Evolutionary conservation across 1,284 basidiomycete species (phyloP).

Genomic region (Trametes pubescens): DNA sequence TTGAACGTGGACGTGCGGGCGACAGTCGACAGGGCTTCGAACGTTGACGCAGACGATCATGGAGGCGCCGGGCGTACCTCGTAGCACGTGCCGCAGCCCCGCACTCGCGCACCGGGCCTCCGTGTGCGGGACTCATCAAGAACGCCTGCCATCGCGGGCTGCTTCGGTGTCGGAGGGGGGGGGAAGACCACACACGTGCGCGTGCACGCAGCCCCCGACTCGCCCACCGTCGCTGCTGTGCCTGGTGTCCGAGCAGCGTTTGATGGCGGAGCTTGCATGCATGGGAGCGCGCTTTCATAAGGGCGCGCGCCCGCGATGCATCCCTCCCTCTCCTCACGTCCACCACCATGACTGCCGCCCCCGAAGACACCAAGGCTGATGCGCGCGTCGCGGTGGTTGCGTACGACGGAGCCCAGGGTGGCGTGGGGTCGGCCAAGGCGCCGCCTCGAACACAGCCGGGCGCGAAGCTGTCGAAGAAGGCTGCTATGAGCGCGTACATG

Average conservation of each 20-base stretch:
- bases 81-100: constrained; percentile 12
- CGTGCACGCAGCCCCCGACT: constrained; percentile 9
- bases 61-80: constrained; percentile 1
- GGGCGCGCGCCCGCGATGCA: not conserved
- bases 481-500: constrained; percentile 62
- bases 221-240: constrained; percentile 7
- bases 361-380: constrained; percentile 14
- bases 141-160: constrained; percentile 3
- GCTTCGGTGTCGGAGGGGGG: not conserved
- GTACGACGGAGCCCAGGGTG: constrained; percentile 11
- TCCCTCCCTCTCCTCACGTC: constrained; percentile 16
- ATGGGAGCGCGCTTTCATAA: constrained; percentile 9
- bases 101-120: constrained; percentile 1
- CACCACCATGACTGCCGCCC: constrained; percentile 26
- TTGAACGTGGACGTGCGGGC: not conserved
- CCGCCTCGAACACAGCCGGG: constrained; percentile 19
- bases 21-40: not conserved
- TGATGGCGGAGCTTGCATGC: constrained; percentile 25
- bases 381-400: constrained; percentile 21
- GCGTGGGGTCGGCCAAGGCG: constrained; percentile 12
- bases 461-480: constrained; percentile 39
- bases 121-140: constrained; percentile 9
- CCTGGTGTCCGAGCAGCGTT: constrained; percentile 13
- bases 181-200: constrained; percentile 12
- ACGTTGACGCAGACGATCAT: not conserved